phyloP scores from a whole-genome alignment of 1,139 yeast genomes.

The Kazachstania sp. region DNA sequence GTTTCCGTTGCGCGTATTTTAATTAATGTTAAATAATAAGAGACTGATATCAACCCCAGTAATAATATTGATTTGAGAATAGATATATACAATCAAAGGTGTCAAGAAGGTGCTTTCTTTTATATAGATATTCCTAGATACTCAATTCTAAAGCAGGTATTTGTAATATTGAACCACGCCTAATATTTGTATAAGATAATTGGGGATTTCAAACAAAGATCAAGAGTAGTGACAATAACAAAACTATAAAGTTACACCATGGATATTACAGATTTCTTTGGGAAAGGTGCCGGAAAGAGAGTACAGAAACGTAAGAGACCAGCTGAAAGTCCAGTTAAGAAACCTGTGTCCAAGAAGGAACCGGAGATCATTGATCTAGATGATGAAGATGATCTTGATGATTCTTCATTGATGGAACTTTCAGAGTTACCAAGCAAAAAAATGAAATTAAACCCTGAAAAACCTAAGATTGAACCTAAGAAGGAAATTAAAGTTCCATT shows the following conservation, averaged over 20 bases:
- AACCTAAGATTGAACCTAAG: background rate
- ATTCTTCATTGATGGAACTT: conserved; percentile 5
- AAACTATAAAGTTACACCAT: conserved; percentile 16
- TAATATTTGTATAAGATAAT: no score
- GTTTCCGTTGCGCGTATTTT: no score
- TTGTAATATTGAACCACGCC: no score
- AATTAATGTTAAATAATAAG: no score
- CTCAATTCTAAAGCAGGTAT: no score
- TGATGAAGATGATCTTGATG: conserved; percentile 15
- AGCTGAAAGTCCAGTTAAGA: background rate
- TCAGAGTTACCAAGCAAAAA: background rate
- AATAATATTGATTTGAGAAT: background rate
- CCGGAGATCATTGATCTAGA: conserved; percentile 22
- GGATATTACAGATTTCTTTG: conserved; percentile 34
- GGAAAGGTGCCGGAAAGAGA: background rate
- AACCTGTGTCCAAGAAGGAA: background rate
- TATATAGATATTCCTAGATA: no score
- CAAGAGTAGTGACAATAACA: no score
- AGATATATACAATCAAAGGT: background rate
- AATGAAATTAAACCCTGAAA: background rate
- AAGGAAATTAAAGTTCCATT: background rate
- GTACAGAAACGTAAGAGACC: background rate
- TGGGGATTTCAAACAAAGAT: background rate
- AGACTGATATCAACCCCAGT: background rate
- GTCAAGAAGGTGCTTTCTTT: no score